Evolutionary conservation across 352 stramenopile genomes (phyloP).

Genomic region (Phytophthora nicotianae): DNA sequence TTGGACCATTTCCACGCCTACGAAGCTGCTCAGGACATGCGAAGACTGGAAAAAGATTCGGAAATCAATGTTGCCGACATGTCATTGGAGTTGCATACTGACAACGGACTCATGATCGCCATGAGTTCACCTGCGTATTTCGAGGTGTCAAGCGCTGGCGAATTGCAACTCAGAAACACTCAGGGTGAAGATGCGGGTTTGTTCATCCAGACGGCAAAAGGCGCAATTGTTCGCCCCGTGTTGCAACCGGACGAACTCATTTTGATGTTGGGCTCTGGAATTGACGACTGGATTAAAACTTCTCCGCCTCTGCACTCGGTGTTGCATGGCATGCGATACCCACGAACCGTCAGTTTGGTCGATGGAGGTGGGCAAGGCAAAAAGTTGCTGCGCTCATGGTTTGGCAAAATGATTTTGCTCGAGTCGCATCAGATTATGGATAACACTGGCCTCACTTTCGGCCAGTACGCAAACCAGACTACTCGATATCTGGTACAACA

Average conservation of each 20-base stretch:
- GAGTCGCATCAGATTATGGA: slow-evolving; percentile 48
- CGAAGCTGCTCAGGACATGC: slow-evolving; percentile 33
- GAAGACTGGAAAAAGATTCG: slow-evolving; percentile 9
- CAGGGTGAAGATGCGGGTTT: slow-evolving; percentile 65
- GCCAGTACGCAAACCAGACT: slow-evolving; percentile 58
- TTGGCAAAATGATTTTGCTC: slow-evolving; percentile 71
- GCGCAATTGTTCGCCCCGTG: slow-evolving; percentile 63
- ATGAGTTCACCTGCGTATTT: slow-evolving; percentile 81
- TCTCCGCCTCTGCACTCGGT: slow-evolving; percentile 59
- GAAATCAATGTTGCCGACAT: slow-evolving; percentile 42
- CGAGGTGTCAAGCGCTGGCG: slow-evolving; percentile 46
- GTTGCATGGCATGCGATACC: slow-evolving; percentile 78
- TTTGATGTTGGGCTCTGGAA: slow-evolving; percentile 80
- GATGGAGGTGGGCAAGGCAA: slow-evolving; percentile 35
- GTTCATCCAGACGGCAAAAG: slow-evolving; percentile 61
- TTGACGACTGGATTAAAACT: slow-evolving; percentile 75
- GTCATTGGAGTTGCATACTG: slow-evolving; percentile 77
- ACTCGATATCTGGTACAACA: slow-evolving; percentile 56
- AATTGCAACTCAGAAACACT: slow-evolving; percentile 50
- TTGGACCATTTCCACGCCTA: slow-evolving; percentile 87
- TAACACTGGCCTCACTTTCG: slow-evolving; percentile 62
- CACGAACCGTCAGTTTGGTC: slow-evolving; percentile 46
- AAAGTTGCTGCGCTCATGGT: slow-evolving; percentile 65
- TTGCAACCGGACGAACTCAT: slow-evolving; percentile 74
- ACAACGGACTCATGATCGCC: slow-evolving; percentile 77